A percentile compares a stretch with the other conserved stretches of the same genome.
These are phyloP conservation scores for Albifimbria verrucaria DNA, from an alignment of 2,329 filamentous ascomycete genomes.

Conservation along the genomic window DNA sequence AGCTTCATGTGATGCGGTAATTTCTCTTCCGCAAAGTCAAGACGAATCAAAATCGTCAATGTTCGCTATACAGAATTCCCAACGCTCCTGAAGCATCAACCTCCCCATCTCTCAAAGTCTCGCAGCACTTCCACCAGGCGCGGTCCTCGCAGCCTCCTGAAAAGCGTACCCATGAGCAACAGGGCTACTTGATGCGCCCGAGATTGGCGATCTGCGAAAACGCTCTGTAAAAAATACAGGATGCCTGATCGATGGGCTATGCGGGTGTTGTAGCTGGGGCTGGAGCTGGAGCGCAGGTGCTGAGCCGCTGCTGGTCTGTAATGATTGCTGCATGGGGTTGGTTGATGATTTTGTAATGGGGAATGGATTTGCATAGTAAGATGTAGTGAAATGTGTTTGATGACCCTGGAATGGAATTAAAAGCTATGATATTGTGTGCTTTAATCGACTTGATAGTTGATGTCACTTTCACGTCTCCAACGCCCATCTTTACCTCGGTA, in stretches of 20 bases:
- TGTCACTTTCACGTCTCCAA: background rate
- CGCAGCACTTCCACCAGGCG: background rate
- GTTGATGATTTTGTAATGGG: background rate
- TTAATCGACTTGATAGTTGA: background rate
- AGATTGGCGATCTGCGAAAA: slow-evolving; percentile 53
- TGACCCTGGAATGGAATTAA: too few species aligned
- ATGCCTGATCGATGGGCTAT: slow-evolving; percentile 54
- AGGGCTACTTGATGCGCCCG: slow-evolving; percentile 36
- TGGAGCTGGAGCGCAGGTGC: background rate
- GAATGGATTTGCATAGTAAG: too few species aligned
- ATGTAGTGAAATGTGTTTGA: too few species aligned
- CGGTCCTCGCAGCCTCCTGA: slow-evolving; percentile 35
- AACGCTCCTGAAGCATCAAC: background rate
- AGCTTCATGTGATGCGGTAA: too few species aligned
- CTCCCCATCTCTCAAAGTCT: background rate
- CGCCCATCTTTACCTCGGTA: background rate
- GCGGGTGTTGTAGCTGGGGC: background rate
- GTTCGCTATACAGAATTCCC: too few species aligned
- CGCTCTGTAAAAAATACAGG: slow-evolving; percentile 73
- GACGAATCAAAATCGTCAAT: too few species aligned
- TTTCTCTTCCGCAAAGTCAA: too few species aligned
- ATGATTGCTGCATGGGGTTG: background rate
- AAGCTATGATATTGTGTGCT: too few species aligned
- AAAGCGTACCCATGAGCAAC: slow-evolving; percentile 62
- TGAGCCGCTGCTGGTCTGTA: background rate